A percentile compares a stretch with the other conserved stretches of the same genome.
phyloP scores from a whole-genome alignment of 2,329 filamentous ascomycete genomes.

The Tympanopsis confertula region DNA sequence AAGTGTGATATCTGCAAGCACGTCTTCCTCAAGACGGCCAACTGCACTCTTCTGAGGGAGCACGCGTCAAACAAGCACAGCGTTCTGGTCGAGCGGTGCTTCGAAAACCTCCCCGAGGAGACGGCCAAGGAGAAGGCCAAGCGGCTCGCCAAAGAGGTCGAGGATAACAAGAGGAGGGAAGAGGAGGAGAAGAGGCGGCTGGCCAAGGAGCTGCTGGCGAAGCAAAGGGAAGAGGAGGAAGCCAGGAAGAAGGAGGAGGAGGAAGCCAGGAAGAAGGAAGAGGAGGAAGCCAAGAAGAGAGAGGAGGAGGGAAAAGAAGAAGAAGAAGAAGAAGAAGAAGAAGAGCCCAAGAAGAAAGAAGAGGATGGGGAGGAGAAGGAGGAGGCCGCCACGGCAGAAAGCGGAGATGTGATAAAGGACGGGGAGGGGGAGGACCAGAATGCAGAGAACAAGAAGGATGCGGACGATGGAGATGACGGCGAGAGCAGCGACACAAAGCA shows the following conservation, averaged over 20 bases:
- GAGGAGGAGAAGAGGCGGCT: background rate
- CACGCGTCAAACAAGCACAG: slow-evolving; percentile 34
- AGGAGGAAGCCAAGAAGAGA: background rate
- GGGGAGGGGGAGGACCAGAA: background rate
- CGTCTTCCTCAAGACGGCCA: slow-evolving; percentile 35
- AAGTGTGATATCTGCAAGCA: slow-evolving; percentile 37
- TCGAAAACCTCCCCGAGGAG: slow-evolving; percentile 11
- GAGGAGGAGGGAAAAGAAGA: background rate
- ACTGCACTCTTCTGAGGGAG: slow-evolving; percentile 30
- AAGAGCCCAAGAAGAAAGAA: background rate
- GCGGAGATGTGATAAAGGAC: background rate
- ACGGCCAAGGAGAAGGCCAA: background rate
- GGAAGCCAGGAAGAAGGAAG: background rate
- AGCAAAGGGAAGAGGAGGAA: background rate
- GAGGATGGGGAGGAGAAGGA: background rate
- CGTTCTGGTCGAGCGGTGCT: slow-evolving; percentile 33
- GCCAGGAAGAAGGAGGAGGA: background rate
- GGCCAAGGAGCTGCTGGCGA: background rate
- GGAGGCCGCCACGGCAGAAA: background rate
- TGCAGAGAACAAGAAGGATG: too few relatives aligned
- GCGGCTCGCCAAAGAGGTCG: background rate
- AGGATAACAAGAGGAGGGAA: background rate
- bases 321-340: background rate
- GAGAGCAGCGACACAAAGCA: too few relatives aligned
- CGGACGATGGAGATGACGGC: too few relatives aligned